Evolutionary conservation across 352 stramenopile genomes (phyloP).

Genomic region (Pythium diclinum): DNA sequence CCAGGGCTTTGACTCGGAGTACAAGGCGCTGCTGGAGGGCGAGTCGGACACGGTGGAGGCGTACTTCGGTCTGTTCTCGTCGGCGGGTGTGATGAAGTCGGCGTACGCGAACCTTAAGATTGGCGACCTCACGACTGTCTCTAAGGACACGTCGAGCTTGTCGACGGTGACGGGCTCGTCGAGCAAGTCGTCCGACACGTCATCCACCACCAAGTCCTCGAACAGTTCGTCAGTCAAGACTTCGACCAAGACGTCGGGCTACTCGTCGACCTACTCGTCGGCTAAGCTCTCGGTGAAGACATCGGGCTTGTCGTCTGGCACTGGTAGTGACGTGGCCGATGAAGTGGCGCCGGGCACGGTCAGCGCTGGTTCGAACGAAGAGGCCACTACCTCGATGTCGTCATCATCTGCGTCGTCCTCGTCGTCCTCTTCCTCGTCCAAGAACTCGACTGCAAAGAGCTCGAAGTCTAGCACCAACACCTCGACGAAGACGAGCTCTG

Average conservation of each 20-base stretch:
- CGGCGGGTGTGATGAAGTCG: constrained; percentile 60
- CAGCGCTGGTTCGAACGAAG: constrained; percentile 12
- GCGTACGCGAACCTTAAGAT: constrained; percentile 58
- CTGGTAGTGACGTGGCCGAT: background rate
- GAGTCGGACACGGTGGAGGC: constrained; percentile 60
- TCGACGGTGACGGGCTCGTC: background rate
- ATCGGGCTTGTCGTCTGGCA: background rate
- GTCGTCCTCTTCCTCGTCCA: background rate
- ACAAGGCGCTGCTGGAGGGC: constrained; percentile 56
- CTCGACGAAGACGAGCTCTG: background rate
- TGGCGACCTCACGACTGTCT: constrained; percentile 16
- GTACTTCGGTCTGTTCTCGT: constrained; percentile 77
- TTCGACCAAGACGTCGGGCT: background rate
- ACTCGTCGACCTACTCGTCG: constrained; percentile 3
- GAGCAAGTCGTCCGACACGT: background rate
- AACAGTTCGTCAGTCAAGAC: background rate
- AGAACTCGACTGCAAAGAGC: constrained; percentile 19
- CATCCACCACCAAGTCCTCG: background rate
- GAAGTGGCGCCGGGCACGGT: background rate
- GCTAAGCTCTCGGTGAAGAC: background rate
- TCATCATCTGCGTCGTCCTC: background rate
- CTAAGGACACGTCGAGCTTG: constrained; percentile 1
- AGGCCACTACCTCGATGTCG: background rate
- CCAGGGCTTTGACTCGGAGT: constrained; percentile 76
- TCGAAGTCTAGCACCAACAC: constrained; percentile 8